A percentile compares a stretch with the other conserved stretches of the same genome.
Conservation (phyloP, 1,139 yeast species). For the Geotrichum cucujoidarum region DNA sequence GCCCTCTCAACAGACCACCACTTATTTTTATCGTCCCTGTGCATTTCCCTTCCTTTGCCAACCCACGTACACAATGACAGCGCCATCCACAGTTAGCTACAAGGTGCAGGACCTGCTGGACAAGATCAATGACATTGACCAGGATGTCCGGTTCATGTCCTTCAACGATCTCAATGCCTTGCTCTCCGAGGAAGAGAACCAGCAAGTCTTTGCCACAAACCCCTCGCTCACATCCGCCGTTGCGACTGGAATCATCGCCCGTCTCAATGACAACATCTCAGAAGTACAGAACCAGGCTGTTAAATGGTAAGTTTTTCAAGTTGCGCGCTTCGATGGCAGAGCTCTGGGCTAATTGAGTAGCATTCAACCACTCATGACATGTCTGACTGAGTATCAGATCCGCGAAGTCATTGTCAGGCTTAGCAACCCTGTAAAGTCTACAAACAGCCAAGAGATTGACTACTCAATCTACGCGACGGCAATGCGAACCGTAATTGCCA, state of each 20-base stretch:
- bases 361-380: constrained; percentile 17
- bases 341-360: constrained; percentile 10
- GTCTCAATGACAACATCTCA: constrained; percentile 59
- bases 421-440: constrained; percentile 7
- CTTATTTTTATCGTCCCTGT: too few species aligned
- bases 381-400: constrained; percentile 7
- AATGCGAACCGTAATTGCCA: constrained; percentile 53
- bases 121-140: constrained; percentile 47
- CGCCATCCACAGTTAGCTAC: constrained; percentile 1
- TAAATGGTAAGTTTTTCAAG: constrained; percentile 41
- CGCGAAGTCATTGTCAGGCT: constrained; percentile 4
- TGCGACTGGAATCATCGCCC: constrained; percentile 42
- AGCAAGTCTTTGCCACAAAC: constrained; percentile 24
- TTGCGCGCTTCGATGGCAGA: not conserved
- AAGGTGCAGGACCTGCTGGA: constrained; percentile 22
- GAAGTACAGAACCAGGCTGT: constrained; percentile 81
- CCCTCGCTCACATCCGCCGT: constrained; percentile 35
- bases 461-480: constrained; percentile 69
- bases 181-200: constrained; percentile 34
- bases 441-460: constrained; percentile 38
- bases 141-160: constrained; percentile 85
- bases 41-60: not conserved
- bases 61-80: not conserved
- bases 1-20: too few species aligned
- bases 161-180: constrained; percentile 64